Conservation (phyloP, 129 eudicot genomes). For the Pseudognaphalium luteoalbum region DNA sequence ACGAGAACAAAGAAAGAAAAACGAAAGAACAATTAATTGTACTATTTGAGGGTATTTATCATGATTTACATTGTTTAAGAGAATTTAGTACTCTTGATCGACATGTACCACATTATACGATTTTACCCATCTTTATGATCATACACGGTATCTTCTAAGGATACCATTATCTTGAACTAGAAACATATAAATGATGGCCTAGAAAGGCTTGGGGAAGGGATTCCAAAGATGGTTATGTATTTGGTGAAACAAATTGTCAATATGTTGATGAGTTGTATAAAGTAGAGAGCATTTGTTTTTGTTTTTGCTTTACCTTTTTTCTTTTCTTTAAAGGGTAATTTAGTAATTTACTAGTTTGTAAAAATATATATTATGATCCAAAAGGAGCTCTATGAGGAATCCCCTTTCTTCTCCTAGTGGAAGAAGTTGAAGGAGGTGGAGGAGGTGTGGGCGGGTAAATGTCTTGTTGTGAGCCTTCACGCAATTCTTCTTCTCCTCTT, state of each 20-base stretch:
- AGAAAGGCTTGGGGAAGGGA: constrained; percentile 33
- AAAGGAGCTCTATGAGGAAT: constrained; percentile 98
- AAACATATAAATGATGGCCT: constrained; percentile 39
- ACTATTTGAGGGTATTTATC: constrained; percentile 1
- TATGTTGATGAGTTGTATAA: constrained; percentile 50
- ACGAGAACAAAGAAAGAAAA: background rate
- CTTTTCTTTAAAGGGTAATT: constrained; percentile 12
- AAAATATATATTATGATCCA: constrained; percentile 37
- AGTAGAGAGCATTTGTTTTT: background rate
- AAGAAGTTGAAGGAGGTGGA: constrained; percentile 64
- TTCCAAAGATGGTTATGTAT: constrained; percentile 38
- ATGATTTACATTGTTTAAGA: constrained; percentile 23
- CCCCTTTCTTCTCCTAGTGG: constrained; percentile 90
- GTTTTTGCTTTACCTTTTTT: too few relatives aligned
- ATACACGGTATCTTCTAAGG: background rate
- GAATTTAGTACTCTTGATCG: constrained; percentile 10
- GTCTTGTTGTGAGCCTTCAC: constrained; percentile 81
- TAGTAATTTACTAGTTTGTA: constrained; percentile 25
- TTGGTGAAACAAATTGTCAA: constrained; percentile 46
- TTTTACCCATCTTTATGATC: constrained; percentile 17
- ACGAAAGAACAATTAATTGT: background rate
- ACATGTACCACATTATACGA: constrained; percentile 20
- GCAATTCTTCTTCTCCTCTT: constrained; percentile 61
- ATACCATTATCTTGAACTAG: constrained; percentile 14
- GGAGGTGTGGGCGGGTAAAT: constrained; percentile 85